These are phyloP conservation scores for Wickerhamiella spandovensis DNA, from an alignment of 805 yeast species.

Conservation along the genomic window DNA sequence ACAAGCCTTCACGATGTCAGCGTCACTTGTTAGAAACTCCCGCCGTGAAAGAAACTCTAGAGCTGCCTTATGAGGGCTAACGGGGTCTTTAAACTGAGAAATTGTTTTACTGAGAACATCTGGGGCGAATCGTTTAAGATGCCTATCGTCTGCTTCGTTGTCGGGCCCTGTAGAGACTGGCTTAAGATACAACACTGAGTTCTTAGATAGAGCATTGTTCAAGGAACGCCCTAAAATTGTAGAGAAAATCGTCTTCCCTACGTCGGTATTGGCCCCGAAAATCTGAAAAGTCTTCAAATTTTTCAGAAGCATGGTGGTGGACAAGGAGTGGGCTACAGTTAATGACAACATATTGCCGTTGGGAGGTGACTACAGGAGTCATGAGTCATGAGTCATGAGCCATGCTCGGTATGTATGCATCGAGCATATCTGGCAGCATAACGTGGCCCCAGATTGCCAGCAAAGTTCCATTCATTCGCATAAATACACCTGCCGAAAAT, in stretches of 20 bases:
- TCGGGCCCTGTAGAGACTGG: neutral
- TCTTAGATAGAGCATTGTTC: neutral
- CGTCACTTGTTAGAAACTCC: neutral
- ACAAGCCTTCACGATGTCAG: neutral
- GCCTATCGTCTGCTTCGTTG: neutral
- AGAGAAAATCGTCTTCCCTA: neutral
- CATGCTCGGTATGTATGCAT: too few species aligned
- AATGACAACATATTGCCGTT: neutral
- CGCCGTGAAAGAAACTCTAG: neutral
- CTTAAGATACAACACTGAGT: neutral
- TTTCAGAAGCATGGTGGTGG: neutral
- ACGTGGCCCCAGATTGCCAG: too few species aligned
- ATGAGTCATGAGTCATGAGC: neutral
- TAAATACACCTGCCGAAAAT: too few species aligned
- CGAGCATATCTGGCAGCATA: too few species aligned
- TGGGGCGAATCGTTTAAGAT: neutral
- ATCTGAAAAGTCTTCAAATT: neutral
- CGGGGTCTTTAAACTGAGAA: neutral
- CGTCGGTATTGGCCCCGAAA: neutral
- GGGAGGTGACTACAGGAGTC: neutral
- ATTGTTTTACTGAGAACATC: neutral
- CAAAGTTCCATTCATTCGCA: too few species aligned
- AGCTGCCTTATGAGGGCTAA: neutral
- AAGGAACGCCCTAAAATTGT: neutral
- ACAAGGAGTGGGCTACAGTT: neutral